Evolutionary conservation across 2,329 filamentous ascomycete genomes (phyloP), one percentile per base, ranked within the genome.

Genomic region (Venturia aucupariae): DNA sequence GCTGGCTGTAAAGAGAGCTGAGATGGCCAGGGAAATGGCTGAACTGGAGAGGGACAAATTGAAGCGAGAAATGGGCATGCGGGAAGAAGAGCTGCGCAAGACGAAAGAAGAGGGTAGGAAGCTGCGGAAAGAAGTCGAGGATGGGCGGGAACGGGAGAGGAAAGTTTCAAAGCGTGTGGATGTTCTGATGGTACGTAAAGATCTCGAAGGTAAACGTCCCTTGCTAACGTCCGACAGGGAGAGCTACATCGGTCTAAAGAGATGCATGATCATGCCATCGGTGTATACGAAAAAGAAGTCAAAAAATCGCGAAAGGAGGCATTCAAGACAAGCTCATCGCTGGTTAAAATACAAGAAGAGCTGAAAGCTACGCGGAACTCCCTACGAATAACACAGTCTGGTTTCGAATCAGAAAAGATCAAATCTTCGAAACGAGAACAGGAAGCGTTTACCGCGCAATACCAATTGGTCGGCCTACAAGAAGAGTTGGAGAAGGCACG

Each of bases 281-380:
- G 68, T 22, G 66, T 89, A 11, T 90, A 87, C 83, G 88, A 90
- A 70, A 90, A 90, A 72, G 88, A 90, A 73, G 86, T 90, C 54
- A 82, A 87, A 64, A 81, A 85, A 64, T 82, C 84, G 11, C 80
- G 86, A 61, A 90, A 90, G 69, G 88, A 90, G 69, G 86, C 85
- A 2, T 90, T 90, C 80, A 90, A 90, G 71, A 82, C 84, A n/a
- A 86, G 89, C 69, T 89, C 87, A 2, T 75, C 78, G 13, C 81
- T 87, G 39, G 83, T 90, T 69, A 89, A 89, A 72, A 73, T 88
- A n/a, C 87, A 90, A 72, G 88, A 90, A 69, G 87, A 90, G 70
- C 80, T 90, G 67, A 90, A 90, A 72, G 77, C 83, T 0, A 78
- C 83, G 62, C 82, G 86, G 55, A 75, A 76, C 32, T 76, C 78